These are phyloP conservation scores for Globisporangium paroecandrum DNA, from an alignment of 352 stramenopile genomes.

Conservation along the genomic window DNA sequence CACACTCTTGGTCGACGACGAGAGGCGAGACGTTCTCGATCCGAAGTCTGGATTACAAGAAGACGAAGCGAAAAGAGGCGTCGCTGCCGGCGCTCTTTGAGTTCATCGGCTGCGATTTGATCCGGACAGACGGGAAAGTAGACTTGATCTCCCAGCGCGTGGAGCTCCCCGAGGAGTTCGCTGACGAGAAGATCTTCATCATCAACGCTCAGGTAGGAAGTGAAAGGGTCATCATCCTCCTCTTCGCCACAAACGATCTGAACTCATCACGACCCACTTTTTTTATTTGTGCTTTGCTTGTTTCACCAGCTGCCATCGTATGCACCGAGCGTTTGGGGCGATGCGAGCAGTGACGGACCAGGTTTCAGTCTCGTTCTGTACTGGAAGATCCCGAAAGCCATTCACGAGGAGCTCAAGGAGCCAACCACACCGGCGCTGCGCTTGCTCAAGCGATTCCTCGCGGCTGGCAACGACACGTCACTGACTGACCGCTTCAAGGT, in stretches of 20 bases:
- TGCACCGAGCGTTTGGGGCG: slow-evolving; percentile 69
- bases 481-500: slow-evolving; percentile 84
- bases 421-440: slow-evolving; percentile 52
- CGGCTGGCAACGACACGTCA: slow-evolving; percentile 56
- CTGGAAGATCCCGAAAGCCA: slow-evolving; percentile 68
- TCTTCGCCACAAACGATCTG: not conserved
- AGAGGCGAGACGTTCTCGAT: slow-evolving; percentile 64
- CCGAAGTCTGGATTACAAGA: slow-evolving; percentile 79
- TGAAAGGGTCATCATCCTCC: not conserved
- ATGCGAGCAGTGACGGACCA: slow-evolving; percentile 56
- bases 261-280: not conserved
- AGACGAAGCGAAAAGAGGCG: slow-evolving; percentile 74
- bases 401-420: slow-evolving; percentile 60
- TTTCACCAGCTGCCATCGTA: slow-evolving; percentile 65
- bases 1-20: slow-evolving; percentile 50
- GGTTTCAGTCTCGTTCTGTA: slow-evolving; percentile 77
- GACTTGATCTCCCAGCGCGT: slow-evolving; percentile 76
- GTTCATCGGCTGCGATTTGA: slow-evolving; percentile 71
- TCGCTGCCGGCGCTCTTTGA: slow-evolving; percentile 66
- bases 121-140: slow-evolving; percentile 66
- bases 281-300: not conserved
- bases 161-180: slow-evolving; percentile 52
- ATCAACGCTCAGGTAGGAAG: slow-evolving; percentile 74
- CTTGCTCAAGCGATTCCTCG: slow-evolving; percentile 71
- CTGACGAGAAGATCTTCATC: slow-evolving; percentile 66